These are phyloP conservation scores for Cubamyces lactineus DNA, from an alignment of 768 basidiomycete species.

Conservation along the genomic window DNA sequence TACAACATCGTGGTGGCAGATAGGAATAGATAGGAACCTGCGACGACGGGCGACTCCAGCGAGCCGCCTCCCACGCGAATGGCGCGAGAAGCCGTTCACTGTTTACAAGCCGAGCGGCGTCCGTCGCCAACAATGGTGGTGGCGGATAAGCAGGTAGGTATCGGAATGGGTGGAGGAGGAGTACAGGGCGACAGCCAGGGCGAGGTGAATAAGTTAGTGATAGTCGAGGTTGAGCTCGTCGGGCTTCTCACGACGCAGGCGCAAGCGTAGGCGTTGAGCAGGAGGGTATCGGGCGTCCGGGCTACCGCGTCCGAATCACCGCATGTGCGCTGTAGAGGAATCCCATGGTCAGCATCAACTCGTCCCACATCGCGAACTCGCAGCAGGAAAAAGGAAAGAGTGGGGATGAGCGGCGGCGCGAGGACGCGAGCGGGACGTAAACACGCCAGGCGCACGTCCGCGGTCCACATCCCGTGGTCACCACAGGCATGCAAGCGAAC, in stretches of 20 bases:
- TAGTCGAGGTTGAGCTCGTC: constrained; percentile 8
- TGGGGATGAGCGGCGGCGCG: not conserved
- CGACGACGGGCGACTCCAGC: not conserved
- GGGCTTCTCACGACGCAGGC: not conserved
- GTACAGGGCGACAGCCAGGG: not conserved
- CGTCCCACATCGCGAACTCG: not conserved
- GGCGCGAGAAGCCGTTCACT: not conserved
- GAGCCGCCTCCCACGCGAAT: not conserved
- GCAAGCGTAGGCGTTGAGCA: not conserved
- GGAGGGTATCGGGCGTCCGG: not conserved
- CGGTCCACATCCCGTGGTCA: too few species aligned
- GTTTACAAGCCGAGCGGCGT: not conserved
- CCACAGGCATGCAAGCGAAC: not conserved
- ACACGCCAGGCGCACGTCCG: not conserved
- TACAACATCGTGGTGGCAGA: constrained; percentile 25
- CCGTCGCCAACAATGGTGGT: not conserved
- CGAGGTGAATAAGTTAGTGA: constrained; percentile 13
- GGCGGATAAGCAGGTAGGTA: not conserved
- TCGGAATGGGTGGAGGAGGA: not conserved
- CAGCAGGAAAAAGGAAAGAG: not conserved
- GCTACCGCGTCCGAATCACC: constrained; percentile 11
- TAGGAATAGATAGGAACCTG: constrained; percentile 26
- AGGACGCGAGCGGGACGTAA: constrained; percentile 13
- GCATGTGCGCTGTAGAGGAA: constrained; percentile 19
- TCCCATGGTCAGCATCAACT: constrained; percentile 10